Evolutionary conservation across 2,329 filamentous ascomycete genomes (phyloP).

Genomic region (Trichoderma hamatum): DNA sequence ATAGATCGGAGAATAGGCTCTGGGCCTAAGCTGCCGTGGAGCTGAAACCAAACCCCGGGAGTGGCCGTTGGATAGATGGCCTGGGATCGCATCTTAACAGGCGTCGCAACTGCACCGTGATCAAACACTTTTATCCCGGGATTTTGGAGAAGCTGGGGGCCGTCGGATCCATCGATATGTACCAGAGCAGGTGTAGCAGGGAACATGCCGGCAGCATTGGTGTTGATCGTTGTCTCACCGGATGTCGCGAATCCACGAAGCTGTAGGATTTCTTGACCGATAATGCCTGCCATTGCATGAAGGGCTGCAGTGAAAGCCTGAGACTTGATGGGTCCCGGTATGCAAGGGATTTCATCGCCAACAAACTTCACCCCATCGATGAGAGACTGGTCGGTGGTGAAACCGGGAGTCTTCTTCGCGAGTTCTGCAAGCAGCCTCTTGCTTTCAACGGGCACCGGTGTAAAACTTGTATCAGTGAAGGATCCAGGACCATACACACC

Average conservation of each 20-base stretch:
- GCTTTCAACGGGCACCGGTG: slow-evolving; percentile 38
- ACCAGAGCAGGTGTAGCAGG: slow-evolving; percentile 24
- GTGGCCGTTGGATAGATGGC: neutral
- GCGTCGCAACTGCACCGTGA: neutral
- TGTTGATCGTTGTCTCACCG: slow-evolving; percentile 43
- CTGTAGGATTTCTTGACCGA: slow-evolving; percentile 28
- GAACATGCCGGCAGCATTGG: slow-evolving; percentile 44
- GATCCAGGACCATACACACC: slow-evolving; percentile 16
- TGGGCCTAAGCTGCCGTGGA: neutral
- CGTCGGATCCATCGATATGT: slow-evolving; percentile 11
- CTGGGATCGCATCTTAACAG: neutral
- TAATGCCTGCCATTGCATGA: slow-evolving; percentile 43
- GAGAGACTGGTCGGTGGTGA: slow-evolving; percentile 36
- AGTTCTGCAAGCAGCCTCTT: slow-evolving; percentile 39
- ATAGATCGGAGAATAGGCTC: neutral
- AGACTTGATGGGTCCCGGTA: slow-evolving; percentile 43
- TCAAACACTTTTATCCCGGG: neutral
- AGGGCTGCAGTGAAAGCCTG: slow-evolving; percentile 38
- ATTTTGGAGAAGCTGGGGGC: neutral
- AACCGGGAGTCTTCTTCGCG: slow-evolving; percentile 38
- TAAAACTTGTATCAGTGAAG: slow-evolving; percentile 35
- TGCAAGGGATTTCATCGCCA: slow-evolving; percentile 38
- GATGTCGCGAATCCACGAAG: neutral
- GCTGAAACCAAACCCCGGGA: neutral
- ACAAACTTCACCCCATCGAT: slow-evolving; percentile 39